Evolutionary conservation across 371 early-diverging fungal genomes (phyloP), one percentile per base, ranked within the genome.

Genomic region (Mycotypha africana): DNA sequence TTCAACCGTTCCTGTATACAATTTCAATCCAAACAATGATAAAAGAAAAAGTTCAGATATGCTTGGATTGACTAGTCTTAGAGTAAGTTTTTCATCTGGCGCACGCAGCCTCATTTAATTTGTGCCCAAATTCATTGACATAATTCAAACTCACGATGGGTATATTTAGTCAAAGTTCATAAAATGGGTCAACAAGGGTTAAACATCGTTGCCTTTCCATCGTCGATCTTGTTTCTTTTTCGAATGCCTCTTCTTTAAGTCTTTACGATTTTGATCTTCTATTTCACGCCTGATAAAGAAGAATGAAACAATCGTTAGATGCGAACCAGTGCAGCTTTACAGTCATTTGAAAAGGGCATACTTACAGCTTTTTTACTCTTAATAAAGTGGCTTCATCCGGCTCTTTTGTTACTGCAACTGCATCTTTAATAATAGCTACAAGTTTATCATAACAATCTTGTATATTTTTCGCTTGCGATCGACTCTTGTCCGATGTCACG

Each of bases 391-490:
- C 85, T 45, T 73, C 69, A 52, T 81, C 78, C 3, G 92, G 78
- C 19, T 82, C 89, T 50, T 71, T 79, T 11, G 87, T 83, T 22
- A 92, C 78, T 20, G 79, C 67, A 2, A 81, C 85, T 16, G 91
- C 86, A 16, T 62, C 60, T 22, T 70, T 55, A 20, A 94, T 67
- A 4, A 70, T 61, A n/a, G 72, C 70, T 36, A 81, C 68, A 28
- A 92, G 62, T 49, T 87, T 88, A 12, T 79, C 76, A 39, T 91
- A 67, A 56, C 91, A 91, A 53, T 92, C 92, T 10, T 88, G 78
- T 14, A 87, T 38, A 56, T 94, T 94, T 31, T 82, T 72, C 32
- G 66, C 56, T 57, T 92, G 95, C 14, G 91, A 83, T 22, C 95
- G 76, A 38, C 88, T 85, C 42, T 79, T 71, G 45, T 92, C 91